Evolutionary conservation across 2,329 filamentous ascomycete species (phyloP).

Genomic region (Cladosporium cucumerinum): DNA sequence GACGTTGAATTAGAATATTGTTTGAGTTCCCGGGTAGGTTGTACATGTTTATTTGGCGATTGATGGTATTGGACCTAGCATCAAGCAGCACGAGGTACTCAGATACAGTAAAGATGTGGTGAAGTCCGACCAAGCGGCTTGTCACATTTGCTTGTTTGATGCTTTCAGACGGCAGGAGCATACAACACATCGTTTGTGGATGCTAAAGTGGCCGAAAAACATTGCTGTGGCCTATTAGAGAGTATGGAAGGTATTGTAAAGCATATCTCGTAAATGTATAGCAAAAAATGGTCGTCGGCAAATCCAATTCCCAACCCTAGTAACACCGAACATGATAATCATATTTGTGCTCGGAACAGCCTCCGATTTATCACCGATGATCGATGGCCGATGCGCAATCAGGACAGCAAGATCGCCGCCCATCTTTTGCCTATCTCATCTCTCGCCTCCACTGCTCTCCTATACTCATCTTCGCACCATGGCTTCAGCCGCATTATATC

Average conservation of each 20-base stretch:
- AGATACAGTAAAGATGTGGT: background rate
- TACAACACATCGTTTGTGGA: background rate
- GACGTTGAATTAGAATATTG: background rate
- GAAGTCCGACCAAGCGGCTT: background rate
- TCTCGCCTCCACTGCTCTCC: background rate
- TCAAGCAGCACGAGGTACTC: no score
- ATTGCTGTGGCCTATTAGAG: background rate
- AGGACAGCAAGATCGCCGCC: constrained; percentile 9
- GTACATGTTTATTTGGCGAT: no score
- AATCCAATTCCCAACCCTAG: background rate
- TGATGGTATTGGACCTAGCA: background rate
- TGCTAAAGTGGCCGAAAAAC: background rate
- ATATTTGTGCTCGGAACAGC: background rate
- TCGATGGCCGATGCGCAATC: background rate
- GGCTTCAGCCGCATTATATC: background rate
- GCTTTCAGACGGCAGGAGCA: no score
- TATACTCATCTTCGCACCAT: background rate
- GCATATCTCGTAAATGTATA: background rate
- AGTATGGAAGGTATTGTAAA: background rate
- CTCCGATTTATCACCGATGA: background rate
- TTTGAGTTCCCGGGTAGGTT: no score
- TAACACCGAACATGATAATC: background rate
- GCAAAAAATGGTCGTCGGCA: background rate
- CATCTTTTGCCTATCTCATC: constrained; percentile 10
- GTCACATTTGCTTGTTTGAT: background rate